phyloP scores from a whole-genome alignment of 2,329 filamentous ascomycete genomes.

The Phialocephala sp. region DNA sequence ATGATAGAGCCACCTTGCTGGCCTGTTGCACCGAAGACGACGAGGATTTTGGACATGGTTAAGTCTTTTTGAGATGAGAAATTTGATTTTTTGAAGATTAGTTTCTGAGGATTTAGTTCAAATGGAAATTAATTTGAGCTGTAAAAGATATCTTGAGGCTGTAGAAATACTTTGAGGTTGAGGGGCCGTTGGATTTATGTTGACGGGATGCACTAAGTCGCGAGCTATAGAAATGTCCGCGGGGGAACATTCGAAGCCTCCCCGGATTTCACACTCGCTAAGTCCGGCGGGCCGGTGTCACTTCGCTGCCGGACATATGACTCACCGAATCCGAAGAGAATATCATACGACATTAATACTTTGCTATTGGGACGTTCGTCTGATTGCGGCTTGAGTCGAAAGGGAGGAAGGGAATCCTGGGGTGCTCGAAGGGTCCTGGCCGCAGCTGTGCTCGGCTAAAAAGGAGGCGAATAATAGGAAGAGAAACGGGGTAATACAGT shows the following conservation, averaged over 20 bases:
- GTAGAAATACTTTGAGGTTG: no score
- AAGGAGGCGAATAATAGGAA: not conserved
- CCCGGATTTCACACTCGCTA: not conserved
- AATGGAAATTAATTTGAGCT: not conserved
- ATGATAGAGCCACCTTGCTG: constrained; percentile 58
- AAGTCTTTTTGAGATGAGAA: not conserved
- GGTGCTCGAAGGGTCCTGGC: not conserved
- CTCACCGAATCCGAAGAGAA: no score
- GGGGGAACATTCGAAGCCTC: not conserved
- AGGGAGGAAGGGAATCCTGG: no score
- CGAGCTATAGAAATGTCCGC: not conserved
- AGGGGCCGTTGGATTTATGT: not conserved
- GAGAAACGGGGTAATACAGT: no score
- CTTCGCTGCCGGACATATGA: no score
- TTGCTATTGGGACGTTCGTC: no score
- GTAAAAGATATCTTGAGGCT: not conserved
- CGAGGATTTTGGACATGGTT: constrained; percentile 44
- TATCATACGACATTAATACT: no score
- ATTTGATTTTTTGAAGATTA: not conserved
- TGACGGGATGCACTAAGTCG: not conserved
- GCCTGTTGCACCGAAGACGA: constrained; percentile 58
- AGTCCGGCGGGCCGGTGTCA: no score
- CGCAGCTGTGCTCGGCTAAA: not conserved
- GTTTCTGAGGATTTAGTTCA: no score
- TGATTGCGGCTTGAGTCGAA: no score